Conservation (phyloP, 192 early-diverging fungal species). For the Diversispora epigaea region DNA sequence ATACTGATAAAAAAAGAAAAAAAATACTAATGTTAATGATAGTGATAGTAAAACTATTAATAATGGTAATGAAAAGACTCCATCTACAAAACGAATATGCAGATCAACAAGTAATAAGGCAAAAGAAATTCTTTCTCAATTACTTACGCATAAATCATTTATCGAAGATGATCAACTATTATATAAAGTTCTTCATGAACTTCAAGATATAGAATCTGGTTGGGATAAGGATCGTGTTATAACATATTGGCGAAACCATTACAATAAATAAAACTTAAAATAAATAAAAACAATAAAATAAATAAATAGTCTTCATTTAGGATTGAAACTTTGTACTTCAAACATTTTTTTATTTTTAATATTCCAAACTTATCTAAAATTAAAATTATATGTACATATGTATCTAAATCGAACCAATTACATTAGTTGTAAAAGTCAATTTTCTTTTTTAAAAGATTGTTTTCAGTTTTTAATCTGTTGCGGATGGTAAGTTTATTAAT, state of each 20-base stretch:
- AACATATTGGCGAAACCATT: conserved; percentile 5
- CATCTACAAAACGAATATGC: not conserved
- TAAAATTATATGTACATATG: not conserved
- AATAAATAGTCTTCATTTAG: not conserved
- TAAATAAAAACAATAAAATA: not conserved
- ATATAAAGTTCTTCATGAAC: conserved; percentile 6
- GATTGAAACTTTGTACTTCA: not conserved
- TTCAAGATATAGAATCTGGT: not conserved
- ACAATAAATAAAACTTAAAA: not conserved
- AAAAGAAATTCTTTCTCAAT: not conserved
- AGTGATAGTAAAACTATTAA: not conserved
- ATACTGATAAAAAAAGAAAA: not conserved
- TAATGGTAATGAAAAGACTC: not conserved
- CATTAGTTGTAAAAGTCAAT: not conserved
- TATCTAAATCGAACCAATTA: not conserved
- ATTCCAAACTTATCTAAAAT: no score
- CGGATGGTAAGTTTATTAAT: not conserved
- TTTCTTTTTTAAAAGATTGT: not conserved
- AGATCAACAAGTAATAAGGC: not conserved
- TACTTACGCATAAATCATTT: not conserved
- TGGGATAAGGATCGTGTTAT: not conserved
- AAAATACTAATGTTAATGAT: not conserved
- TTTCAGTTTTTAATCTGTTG: not conserved
- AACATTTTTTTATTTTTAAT: no score
- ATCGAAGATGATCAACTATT: not conserved